A percentile compares a stretch with the other conserved stretches of the same genome.
Conservation (phyloP, 495 filamentous ascomycete genomes). For the Apiosordaria backusii region DNA sequence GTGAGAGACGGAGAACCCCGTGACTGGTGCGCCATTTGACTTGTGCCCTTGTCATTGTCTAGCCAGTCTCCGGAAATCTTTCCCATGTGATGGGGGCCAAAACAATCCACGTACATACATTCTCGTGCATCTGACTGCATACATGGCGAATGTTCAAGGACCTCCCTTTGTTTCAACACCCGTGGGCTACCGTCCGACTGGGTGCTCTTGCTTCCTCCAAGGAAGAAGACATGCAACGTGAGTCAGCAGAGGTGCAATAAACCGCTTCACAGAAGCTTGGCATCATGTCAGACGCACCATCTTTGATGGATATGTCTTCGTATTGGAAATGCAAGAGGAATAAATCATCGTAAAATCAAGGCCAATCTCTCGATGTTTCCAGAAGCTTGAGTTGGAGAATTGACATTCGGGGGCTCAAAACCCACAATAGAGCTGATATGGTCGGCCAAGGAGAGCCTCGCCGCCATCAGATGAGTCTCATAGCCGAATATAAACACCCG, state of each 20-base stretch:
- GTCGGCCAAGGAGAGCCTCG: too few relatives aligned
- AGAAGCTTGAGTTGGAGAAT: too few relatives aligned
- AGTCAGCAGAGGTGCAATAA: background rate
- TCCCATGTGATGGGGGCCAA: background rate
- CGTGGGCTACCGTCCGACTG: background rate
- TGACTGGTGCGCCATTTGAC: background rate
- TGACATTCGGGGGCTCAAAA: too few relatives aligned
- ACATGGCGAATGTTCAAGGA: background rate
- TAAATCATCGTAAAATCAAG: background rate
- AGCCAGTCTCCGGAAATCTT: too few relatives aligned
- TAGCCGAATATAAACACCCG: too few relatives aligned
- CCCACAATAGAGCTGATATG: too few relatives aligned
- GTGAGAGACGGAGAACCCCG: background rate
- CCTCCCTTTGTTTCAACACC: background rate
- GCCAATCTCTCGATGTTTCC: background rate
- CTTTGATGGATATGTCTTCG: background rate
- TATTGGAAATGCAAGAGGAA: background rate
- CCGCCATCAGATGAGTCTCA: too few relatives aligned
- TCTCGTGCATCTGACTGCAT: too few relatives aligned
- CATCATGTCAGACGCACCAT: background rate
- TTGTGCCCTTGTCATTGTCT: background rate
- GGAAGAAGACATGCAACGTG: background rate
- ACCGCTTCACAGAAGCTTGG: background rate
- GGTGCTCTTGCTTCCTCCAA: background rate
- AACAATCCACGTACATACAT: background rate